Base-by-base conservation (phyloP, 768 basidiomycete species). In the Holtermannia corniformis region DNA sequence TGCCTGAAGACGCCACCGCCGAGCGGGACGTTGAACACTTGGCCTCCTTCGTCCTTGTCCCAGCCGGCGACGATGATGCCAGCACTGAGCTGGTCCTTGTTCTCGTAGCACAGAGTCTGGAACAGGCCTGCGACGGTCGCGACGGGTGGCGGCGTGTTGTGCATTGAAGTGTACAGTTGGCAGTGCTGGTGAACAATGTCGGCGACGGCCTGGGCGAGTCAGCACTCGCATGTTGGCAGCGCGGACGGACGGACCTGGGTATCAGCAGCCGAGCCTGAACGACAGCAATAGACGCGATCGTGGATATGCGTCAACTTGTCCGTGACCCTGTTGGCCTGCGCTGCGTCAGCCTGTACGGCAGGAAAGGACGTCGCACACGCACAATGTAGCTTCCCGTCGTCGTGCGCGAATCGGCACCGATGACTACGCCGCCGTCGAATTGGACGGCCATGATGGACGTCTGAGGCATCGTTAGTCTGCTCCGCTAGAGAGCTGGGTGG, bases 371-470 rank as follows among this genome's bases (percentile, higher is more conserved):
- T 27, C 48, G 28, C 23, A 32, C 7, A 72, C 83, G 58, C 71
- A 91, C 93, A 70, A 95, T 93, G 75, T 95, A 97, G 75, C 83
- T 84, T 60, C 93, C 95, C 5, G 88, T 92, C 0, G 95, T 96
- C 55, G 93, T 99, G 55, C 93, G 81, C 79, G 85, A 87, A 76
- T 99, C 95, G 60, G 95, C 95, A 41, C 95, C 95, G 56, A 97
- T 82, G 62, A 99, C 83, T 54, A 99, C 95, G 37, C 95, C 95
- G 25, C 82, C 83, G 27, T 88, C 78, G 76, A 99, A 99, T 65
- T 91, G 88, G 58, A 97, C 92, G 50, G 95, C 93, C 92, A 96
- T 96, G 72, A 99, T 97, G 41, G 93, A 96, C 51, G 93, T 99
- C 89, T 96, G 63, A 23, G 22, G 37, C 25, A 41, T 5, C 7